A percentile compares a stretch with the other conserved stretches of the same genome.
These are phyloP conservation scores for Neurospora terricola DNA, from an alignment of 495 filamentous ascomycete genomes.

Conservation along the genomic window DNA sequence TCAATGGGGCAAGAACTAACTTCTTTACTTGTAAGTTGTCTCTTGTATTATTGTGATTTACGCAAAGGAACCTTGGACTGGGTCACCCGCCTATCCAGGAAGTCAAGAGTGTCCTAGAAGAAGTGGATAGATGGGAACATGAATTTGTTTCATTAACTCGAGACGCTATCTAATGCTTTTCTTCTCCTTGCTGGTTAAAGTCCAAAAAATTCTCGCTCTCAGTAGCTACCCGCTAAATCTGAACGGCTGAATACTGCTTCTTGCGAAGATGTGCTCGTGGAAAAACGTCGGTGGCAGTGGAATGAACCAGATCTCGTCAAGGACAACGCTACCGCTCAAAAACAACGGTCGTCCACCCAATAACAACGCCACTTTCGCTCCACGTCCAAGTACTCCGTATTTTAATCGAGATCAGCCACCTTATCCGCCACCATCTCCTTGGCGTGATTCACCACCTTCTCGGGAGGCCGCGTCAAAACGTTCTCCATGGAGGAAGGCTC, in stretches of 20 bases:
- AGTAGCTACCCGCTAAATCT: neutral
- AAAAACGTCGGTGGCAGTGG: neutral
- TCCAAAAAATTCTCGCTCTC: neutral
- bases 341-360: neutral
- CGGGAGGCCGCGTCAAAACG: constrained; percentile 22
- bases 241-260: neutral
- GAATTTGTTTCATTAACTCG: neutral
- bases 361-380: neutral
- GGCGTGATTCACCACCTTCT: constrained; percentile 36
- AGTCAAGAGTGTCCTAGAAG: neutral
- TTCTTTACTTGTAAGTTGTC: neutral
- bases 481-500: constrained; percentile 15
- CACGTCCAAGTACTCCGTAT: neutral
- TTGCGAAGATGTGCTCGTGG: neutral
- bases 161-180: neutral
- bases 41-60: neutral
- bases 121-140: neutral
- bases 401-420: constrained; percentile 37
- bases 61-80: too few species aligned
- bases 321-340: neutral
- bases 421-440: constrained; percentile 37
- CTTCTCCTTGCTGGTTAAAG: neutral
- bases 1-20: too few species aligned
- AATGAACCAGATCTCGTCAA: neutral
- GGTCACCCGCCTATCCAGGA: neutral